Evolutionary conservation across 768 basidiomycete species (phyloP), one percentile per base, ranked within the genome.

Genomic region (Termitomyces titanicus): DNA sequence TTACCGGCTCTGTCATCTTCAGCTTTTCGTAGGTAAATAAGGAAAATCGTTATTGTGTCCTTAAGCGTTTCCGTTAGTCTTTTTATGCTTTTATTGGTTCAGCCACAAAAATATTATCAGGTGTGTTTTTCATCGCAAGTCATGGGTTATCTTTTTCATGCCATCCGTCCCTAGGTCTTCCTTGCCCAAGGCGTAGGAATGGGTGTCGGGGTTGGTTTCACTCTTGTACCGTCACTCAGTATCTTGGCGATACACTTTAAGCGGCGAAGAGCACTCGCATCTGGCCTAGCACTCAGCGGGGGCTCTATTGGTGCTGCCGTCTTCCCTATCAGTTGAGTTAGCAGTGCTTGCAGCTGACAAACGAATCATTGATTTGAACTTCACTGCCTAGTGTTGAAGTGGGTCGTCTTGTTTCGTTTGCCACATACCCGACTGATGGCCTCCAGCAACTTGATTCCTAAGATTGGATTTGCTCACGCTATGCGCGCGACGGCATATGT

Each of bases 241-340:
- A 67, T 78, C 47, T 51, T 76, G n/a, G 68, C 71, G 15, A 77
- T 77, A 33, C 74, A 79, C 64, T 81, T 80, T 51, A 53, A 64
- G 15, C 66, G 64, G 47, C 66, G 69, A 17, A 68, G 78, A 24
- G 64, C 76, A 5, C 56, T 76, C 4, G 76, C 78, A 3, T 76
- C 79, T 62, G 77, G 79, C 12, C 20, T 47, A 3, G 46, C 46
- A 3, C 46, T 47, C 18, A 47, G 46, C 7, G 46, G 31, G 31
- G 12, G 48, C n/a, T 56, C 61, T 9, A 47, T 57, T 17, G 74
- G 74, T 12, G 72, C 70, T 4, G 62, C 70, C 31, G 53, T 72
- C 10, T 72, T 72, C 48, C 71, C 73, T 57, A 64, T 65, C 60
- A 57, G 68, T 74, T 39, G 5, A 43, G 34, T 53, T 11, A 18